These are phyloP conservation scores for Lentinula guzmanii DNA, from an alignment of 768 basidiomycete species.

Conservation along the genomic window DNA sequence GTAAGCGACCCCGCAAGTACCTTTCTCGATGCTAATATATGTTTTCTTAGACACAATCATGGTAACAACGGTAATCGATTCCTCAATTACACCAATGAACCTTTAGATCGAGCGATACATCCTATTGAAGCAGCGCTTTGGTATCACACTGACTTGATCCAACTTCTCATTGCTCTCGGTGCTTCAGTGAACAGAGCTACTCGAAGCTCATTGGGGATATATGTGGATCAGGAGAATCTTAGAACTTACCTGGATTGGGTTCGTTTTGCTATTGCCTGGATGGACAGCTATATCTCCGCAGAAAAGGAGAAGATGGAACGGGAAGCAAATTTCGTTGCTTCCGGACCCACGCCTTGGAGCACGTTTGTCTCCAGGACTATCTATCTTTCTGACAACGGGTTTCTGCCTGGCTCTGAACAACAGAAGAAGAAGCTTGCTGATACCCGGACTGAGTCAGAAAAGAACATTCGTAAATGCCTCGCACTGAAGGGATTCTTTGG, in stretches of 20 bases:
- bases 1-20: not conserved
- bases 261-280: slow-evolving; percentile 19
- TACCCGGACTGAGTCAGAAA: slow-evolving; percentile 5
- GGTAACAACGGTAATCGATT: not conserved
- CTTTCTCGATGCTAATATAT: not conserved
- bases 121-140: slow-evolving; percentile 33
- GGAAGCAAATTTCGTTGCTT: not conserved
- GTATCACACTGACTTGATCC: slow-evolving; percentile 28
- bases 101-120: slow-evolving; percentile 19
- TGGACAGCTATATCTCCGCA: slow-evolving; percentile 17
- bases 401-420: not conserved
- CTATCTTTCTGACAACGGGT: not conserved
- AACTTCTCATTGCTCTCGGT: slow-evolving; percentile 32
- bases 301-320: slow-evolving; percentile 12
- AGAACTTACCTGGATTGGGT: slow-evolving; percentile 34
- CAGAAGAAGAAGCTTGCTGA: slow-evolving; percentile 5
- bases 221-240: slow-evolving; percentile 13
- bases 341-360: slow-evolving; percentile 9
- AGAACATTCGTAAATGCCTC: slow-evolving; percentile 15
- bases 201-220: slow-evolving; percentile 15
- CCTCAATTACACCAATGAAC: slow-evolving; percentile 8
- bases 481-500: slow-evolving; percentile 26
- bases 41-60: not conserved
- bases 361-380: slow-evolving; percentile 5
- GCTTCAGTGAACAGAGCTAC: slow-evolving; percentile 27